Evolutionary conservation across 2,329 filamentous ascomycete genomes (phyloP).

Genomic region (Ceratocystis colombiana): DNA sequence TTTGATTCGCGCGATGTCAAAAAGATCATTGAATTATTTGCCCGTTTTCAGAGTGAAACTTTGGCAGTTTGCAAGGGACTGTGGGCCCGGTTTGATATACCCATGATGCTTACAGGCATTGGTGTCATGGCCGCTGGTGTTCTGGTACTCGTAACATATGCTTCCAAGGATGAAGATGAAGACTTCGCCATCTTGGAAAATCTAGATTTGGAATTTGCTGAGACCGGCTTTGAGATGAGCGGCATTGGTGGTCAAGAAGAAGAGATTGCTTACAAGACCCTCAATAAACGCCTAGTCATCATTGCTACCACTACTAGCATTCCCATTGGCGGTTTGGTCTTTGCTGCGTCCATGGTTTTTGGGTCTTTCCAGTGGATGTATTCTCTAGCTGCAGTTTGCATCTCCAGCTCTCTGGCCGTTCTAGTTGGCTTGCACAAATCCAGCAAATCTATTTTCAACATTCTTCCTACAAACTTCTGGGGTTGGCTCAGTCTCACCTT

Average conservation of each 20-base stretch:
- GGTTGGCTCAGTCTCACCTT: slow-evolving; percentile 76
- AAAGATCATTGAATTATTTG: slow-evolving; percentile 49
- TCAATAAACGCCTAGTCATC: slow-evolving; percentile 35
- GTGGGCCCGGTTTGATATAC: slow-evolving; percentile 87
- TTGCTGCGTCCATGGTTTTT: slow-evolving; percentile 30
- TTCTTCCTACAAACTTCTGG: slow-evolving; percentile 70
- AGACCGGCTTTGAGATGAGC: slow-evolving; percentile 47
- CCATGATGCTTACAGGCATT: slow-evolving; percentile 75
- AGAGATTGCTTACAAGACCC: slow-evolving; percentile 32
- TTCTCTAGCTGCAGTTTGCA: slow-evolving; percentile 34
- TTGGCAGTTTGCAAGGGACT: slow-evolving; percentile 68
- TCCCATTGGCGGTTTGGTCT: slow-evolving; percentile 31
- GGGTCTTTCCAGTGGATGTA: slow-evolving; percentile 33
- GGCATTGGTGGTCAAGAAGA: slow-evolving; percentile 30
- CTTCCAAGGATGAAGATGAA: slow-evolving; percentile 48
- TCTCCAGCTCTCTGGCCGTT: slow-evolving; percentile 39
- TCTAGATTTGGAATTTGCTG: slow-evolving; percentile 48
- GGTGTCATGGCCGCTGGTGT: slow-evolving; percentile 58
- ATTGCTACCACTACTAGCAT: slow-evolving; percentile 33
- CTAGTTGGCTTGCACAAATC: slow-evolving; percentile 36
- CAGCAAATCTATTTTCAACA: slow-evolving; percentile 39
- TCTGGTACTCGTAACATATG: slow-evolving; percentile 61
- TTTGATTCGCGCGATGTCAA: slow-evolving; percentile 35
- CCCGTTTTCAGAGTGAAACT: slow-evolving; percentile 66
- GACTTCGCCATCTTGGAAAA: slow-evolving; percentile 46